Evolutionary conservation across 2,329 filamentous ascomycete genomes (phyloP).

Genomic region (Cadophora malorum): DNA sequence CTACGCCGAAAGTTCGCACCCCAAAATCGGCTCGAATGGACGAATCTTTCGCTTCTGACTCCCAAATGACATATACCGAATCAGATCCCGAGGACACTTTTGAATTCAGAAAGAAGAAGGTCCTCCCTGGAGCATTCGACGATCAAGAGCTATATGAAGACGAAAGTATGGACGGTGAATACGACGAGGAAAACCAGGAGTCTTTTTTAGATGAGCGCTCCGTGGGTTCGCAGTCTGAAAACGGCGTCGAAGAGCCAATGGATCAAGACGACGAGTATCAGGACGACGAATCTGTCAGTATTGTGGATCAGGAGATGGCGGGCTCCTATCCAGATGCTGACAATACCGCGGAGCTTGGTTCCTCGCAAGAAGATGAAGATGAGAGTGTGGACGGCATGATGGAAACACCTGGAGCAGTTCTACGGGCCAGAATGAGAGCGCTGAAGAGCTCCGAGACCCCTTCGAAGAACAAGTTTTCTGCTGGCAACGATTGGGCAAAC

Average conservation of each 20-base stretch:
- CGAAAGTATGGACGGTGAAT: constrained; percentile 55
- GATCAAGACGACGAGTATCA: constrained; percentile 69
- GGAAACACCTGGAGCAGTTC: constrained; percentile 65
- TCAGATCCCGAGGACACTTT: constrained; percentile 47
- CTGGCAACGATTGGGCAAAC: constrained; percentile 87
- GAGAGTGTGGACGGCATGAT: constrained; percentile 53
- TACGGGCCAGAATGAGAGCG: constrained; percentile 68
- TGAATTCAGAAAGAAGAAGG: constrained; percentile 46
- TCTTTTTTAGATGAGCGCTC: constrained; percentile 96
- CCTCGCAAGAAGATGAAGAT: constrained; percentile 54
- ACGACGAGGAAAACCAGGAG: constrained; percentile 54
- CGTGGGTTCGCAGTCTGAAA: constrained; percentile 75
- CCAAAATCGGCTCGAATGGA: constrained; percentile 36
- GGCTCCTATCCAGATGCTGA: constrained; percentile 76
- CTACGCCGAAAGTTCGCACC: constrained; percentile 49
- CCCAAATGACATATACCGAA: constrained; percentile 45
- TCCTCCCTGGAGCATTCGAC: constrained; percentile 83
- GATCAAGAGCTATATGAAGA: constrained; percentile 62
- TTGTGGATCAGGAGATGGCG: constrained; percentile 75
- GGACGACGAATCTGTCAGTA: constrained; percentile 79
- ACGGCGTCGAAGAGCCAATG: constrained; percentile 60
- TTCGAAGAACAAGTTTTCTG: constrained; percentile 62
- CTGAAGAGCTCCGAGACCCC: constrained; percentile 66
- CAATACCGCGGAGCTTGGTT: constrained; percentile 77
- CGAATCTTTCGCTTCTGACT: constrained; percentile 47